Evolutionary conservation across 768 basidiomycete genomes (phyloP).

Genomic region (Pleurotus citrinopileatus): DNA sequence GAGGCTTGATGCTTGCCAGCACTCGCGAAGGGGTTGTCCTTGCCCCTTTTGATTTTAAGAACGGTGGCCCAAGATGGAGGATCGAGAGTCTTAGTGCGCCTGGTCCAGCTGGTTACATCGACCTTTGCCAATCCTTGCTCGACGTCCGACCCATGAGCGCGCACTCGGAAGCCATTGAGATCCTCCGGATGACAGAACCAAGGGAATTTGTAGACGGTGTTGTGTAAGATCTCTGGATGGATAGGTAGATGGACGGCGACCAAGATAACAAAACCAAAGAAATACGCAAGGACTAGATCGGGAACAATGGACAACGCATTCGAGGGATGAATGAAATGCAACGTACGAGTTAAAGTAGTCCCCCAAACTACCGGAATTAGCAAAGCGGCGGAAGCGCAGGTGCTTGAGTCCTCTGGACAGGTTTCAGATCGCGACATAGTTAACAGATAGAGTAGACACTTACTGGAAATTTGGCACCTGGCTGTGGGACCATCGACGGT

Average conservation of each 20-base stretch:
- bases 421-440: conserved; percentile 11
- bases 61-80: conserved; percentile 43
- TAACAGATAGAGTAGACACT: not conserved
- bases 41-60: conserved; percentile 46
- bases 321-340: not conserved
- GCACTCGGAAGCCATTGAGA: not conserved
- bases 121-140: not conserved
- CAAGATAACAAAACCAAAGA: conserved; percentile 47
- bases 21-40: conserved; percentile 50
- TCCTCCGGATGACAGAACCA: conserved; percentile 46
- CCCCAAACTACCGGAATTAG: conserved; percentile 49
- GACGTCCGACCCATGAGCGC: not conserved
- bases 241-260: conserved; percentile 40
- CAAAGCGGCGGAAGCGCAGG: conserved; percentile 47
- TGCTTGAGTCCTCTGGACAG: conserved; percentile 32
- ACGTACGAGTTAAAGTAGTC: conserved; percentile 43
- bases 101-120: not conserved
- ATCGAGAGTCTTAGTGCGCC: conserved; percentile 1
- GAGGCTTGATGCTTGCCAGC: conserved; percentile 15
- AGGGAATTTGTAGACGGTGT: conserved; percentile 46
- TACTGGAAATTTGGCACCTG: conserved; percentile 20
- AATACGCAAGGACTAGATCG: conserved; percentile 48
- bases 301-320: conserved; percentile 15
- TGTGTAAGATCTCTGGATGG: conserved; percentile 50
- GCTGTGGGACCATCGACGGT: conserved; percentile 42